Evolutionary conservation across 1,284 basidiomycete species (phyloP), one percentile per base, ranked within the genome.

Genomic region (Singerocomus rubriflavus): DNA sequence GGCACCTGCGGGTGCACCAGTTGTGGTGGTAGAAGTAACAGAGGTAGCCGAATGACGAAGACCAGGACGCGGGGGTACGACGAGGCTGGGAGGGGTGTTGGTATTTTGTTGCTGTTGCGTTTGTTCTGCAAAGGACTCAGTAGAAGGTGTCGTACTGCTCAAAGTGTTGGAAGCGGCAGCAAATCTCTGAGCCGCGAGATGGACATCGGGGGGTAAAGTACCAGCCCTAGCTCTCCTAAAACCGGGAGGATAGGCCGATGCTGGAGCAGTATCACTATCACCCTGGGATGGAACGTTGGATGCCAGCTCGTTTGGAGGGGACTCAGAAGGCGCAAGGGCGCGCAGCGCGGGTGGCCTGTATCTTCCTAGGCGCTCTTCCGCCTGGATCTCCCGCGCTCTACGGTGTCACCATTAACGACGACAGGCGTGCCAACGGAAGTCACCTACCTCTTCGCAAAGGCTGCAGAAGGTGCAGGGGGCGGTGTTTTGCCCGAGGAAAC

Each of bases 181-280:
- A 67, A 83, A 89, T 56, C 85, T 82, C 69, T 91, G 88, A 44
- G 89, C 88, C 51, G 88, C 88, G 59, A 91, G 84, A 67, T 89
- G 87, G 49, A 91, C 86, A 67, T 91, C 91, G 62, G 89, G 91
- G 73, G 88, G 88, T 65, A 91, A 80, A 78, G 88, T 91, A 58
- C 88, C 88, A 61, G 88, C 88, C 83, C 89, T 88, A 64, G 88
- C 88, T 77, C 88, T 85, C 75, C 86, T 84, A 67, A 89, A 91
- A 57, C 85, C 85, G 54, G 85, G 77, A 52, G 87, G 85, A 66
- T 81, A 88, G 73, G 82, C 85, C 67, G 83, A 82, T 56, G 84
- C 77, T 55, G 85, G 81, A 61, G 84, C 75, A 58, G 74, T 67
- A 56, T 77, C 71, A 60, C 71, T 71, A 70, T 88, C 86, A 60